A percentile compares a stretch with the other conserved stretches of the same genome.
phyloP scores from a whole-genome alignment of 148 eudicot species.

The Rhododendron kiyosumense region DNA sequence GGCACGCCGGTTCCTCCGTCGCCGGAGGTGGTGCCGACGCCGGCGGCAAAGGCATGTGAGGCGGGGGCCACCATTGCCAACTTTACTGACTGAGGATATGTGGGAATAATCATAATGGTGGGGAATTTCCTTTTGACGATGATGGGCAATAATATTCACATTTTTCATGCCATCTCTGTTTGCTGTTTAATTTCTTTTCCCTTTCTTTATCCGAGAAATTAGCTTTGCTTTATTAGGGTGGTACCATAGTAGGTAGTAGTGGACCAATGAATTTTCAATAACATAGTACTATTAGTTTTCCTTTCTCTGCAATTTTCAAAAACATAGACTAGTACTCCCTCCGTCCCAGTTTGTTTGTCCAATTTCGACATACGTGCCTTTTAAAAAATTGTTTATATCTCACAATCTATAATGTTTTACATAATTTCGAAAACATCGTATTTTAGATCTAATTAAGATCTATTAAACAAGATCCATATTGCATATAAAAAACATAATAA shows the following conservation, averaged over 20 bases:
- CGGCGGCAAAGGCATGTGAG: slow-evolving; percentile 62
- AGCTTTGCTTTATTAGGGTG: neutral
- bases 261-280: neutral
- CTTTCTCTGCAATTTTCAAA: neutral
- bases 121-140: neutral
- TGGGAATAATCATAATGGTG: neutral
- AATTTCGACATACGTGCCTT: too few species aligned
- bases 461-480: too few species aligned
- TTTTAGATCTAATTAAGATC: too few species aligned
- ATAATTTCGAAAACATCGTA: too few species aligned
- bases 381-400: too few species aligned
- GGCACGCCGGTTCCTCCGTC: slow-evolving; percentile 53
- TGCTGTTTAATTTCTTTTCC: neutral
- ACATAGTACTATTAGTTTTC: neutral
- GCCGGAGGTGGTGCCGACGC: slow-evolving; percentile 45
- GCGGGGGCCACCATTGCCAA: slow-evolving; percentile 38
- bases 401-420: too few species aligned
- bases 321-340: neutral
- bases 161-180: neutral
- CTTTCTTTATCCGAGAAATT: neutral
- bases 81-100: slow-evolving; percentile 31
- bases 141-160: neutral
- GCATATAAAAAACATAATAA: too few species aligned
- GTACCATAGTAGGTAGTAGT: neutral
- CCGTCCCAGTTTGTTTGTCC: too few species aligned